phyloP scores from a whole-genome alignment of 75 land plant genomes.

The Pinus taeda region DNA sequence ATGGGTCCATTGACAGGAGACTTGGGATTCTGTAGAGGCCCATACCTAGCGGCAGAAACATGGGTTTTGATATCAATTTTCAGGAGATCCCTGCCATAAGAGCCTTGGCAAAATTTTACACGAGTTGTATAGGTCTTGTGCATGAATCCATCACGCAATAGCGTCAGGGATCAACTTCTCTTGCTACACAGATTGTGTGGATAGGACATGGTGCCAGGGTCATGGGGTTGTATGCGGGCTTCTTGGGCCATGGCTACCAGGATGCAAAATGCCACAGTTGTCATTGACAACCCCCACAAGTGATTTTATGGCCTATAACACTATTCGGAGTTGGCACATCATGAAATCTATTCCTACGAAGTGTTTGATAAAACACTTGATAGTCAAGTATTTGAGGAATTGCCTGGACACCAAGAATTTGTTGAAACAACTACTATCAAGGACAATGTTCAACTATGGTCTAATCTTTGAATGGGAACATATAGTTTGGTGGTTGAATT shows the following conservation, averaged over 20 bases:
- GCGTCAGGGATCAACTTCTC: too few species aligned
- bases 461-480: too few species aligned
- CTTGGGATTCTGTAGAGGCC: neutral
- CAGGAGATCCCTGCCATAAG: neutral
- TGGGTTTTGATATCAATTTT: neutral
- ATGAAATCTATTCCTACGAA: too few species aligned
- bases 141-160: too few species aligned
- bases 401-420: too few species aligned
- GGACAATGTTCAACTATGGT: too few species aligned
- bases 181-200: slow-evolving; percentile 67
- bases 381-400: too few species aligned
- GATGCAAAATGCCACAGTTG: slow-evolving; percentile 71
- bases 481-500: too few species aligned
- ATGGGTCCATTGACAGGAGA: neutral
- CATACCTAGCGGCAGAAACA: neutral
- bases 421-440: too few species aligned
- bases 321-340: slow-evolving; percentile 63
- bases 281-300: slow-evolving; percentile 56
- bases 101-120: neutral
- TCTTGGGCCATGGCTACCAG: slow-evolving; percentile 66
- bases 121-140: too few species aligned
- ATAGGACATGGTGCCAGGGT: slow-evolving; percentile 99
- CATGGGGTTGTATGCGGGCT: slow-evolving; percentile 63
- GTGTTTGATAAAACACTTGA: too few species aligned
- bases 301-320: slow-evolving; percentile 84